A percentile compares a stretch with the other conserved stretches of the same genome.
phyloP scores from a whole-genome alignment of 2,329 filamentous ascomycete genomes.

The Penicillium sp. region DNA sequence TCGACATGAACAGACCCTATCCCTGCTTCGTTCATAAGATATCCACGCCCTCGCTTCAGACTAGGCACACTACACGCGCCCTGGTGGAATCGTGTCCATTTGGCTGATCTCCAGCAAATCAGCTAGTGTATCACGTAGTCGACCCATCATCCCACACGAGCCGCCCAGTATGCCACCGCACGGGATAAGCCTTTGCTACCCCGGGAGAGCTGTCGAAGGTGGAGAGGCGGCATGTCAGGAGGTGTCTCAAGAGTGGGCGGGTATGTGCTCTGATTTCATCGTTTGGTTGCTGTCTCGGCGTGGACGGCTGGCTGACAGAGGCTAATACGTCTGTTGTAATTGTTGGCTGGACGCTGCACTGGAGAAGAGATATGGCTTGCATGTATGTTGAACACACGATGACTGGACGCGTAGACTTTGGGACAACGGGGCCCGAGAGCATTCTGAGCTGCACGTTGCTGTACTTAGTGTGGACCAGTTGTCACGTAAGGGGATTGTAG shows the following conservation, averaged over 20 bases:
- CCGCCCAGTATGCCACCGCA: background rate
- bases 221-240: slow-evolving; percentile 4
- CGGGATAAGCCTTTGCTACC: background rate
- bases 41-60: background rate
- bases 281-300: slow-evolving; percentile 6
- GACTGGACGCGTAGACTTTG: slow-evolving; percentile 4
- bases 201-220: background rate
- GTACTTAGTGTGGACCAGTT: slow-evolving; percentile 1
- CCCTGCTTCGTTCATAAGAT: background rate
- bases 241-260: slow-evolving; percentile 10
- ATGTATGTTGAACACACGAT: slow-evolving; percentile 2
- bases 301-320: background rate
- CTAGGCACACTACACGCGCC: background rate
- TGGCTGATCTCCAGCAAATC: background rate
- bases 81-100: background rate
- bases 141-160: slow-evolving; percentile 3
- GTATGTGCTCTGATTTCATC: slow-evolving; percentile 11
- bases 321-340: background rate
- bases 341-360: background rate
- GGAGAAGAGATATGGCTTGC: background rate
- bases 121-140: background rate
- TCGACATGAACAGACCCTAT: background rate
- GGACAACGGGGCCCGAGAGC: background rate
- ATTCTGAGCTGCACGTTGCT: slow-evolving; percentile 4
- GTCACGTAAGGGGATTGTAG: slow-evolving; percentile 10